Conservation (phyloP, 768 basidiomycete species). For the Pleurotus platypus region DNA sequence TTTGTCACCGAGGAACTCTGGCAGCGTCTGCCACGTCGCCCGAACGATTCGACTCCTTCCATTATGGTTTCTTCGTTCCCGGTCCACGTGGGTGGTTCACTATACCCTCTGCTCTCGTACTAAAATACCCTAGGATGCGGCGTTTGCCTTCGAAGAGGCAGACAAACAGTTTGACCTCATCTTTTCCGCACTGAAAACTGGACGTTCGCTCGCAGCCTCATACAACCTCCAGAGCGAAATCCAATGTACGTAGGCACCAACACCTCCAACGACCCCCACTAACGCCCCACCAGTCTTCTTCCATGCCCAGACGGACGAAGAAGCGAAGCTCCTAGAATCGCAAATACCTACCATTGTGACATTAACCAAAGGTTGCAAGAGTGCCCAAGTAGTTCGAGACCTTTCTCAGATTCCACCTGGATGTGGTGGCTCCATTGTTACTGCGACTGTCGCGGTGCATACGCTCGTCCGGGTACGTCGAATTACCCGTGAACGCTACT, state of each 20-base stretch:
- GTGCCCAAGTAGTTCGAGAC: slow-evolving; percentile 61
- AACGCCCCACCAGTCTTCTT: slow-evolving; percentile 59
- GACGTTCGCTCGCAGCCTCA: slow-evolving; percentile 82
- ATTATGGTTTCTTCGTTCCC: slow-evolving; percentile 92
- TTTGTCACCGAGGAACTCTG: slow-evolving; percentile 98
- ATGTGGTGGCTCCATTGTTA: slow-evolving; percentile 82
- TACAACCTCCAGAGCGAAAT: slow-evolving; percentile 87
- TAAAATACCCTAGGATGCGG: slow-evolving; percentile 42
- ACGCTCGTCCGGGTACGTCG: slow-evolving; percentile 79
- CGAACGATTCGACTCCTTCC: slow-evolving; percentile 76
- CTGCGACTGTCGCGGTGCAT: slow-evolving; percentile 70
- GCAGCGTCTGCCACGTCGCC: slow-evolving; percentile 89
- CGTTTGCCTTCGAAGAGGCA: slow-evolving; percentile 64
- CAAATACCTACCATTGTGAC: slow-evolving; percentile 75
- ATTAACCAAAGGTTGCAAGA: slow-evolving; percentile 87
- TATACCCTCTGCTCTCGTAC: not conserved
- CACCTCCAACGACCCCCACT: slow-evolving; percentile 7
- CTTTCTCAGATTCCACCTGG: slow-evolving; percentile 76
- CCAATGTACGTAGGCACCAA: slow-evolving; percentile 55
- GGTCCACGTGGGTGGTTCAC: slow-evolving; percentile 51
- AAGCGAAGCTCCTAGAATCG: slow-evolving; percentile 63
- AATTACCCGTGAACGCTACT: no score
- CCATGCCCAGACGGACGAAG: slow-evolving; percentile 59
- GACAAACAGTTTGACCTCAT: slow-evolving; percentile 86
- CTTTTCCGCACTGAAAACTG: slow-evolving; percentile 72